Base-by-base conservation (phyloP, 208 protist genomes). In the Cochliopodium minus region DNA sequence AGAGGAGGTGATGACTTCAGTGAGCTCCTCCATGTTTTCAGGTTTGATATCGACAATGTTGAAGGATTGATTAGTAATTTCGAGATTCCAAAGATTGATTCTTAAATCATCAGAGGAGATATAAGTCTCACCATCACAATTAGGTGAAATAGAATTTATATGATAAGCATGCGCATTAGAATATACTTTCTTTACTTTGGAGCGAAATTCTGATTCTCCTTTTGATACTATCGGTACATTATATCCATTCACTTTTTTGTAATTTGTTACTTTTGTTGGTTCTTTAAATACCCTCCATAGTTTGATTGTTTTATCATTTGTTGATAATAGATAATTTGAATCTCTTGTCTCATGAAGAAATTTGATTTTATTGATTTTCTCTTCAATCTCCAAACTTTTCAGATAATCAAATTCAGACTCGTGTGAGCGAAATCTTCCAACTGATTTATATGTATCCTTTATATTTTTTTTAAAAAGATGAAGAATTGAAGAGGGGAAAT, bases 331-430 rank as follows among this genome's bases (percentile, higher is more conserved):
- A 28, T 65, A 38, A 9, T 52, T 50, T 0, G 1, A 28, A 15
- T 11, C 22, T 2, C 5, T 47, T 17, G 55, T 26, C 10, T 29
- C n/a, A 69, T 33, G 2, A 64, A 57, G 46, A 15, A 30, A 13
- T 46, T 74, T 68, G 32, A 90, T 90, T 38, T 77, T 68, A 71
- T 92, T 91, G 46, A 92, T 92, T 61, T 86, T 86, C 62, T 91
- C 83, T 62, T 92, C 85, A 61, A 91, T 92, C 55, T 90, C 80
- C 15, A 87, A 43, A 45, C 56, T 52, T 60, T 85, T 86, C 25
- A 92, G 64, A 50, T 86, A 91, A 62, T 92, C 86, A 61, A 92
- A 92, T 59, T 90, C 81, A 30, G 76, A 46, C 59, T 87, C 77
- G 59, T 91, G 86, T 55, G 71, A 80, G 36, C 89, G 82, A 59